Evolutionary conservation across 306 rosid species (phyloP).

Genomic region (Canavalia ensiformis): DNA sequence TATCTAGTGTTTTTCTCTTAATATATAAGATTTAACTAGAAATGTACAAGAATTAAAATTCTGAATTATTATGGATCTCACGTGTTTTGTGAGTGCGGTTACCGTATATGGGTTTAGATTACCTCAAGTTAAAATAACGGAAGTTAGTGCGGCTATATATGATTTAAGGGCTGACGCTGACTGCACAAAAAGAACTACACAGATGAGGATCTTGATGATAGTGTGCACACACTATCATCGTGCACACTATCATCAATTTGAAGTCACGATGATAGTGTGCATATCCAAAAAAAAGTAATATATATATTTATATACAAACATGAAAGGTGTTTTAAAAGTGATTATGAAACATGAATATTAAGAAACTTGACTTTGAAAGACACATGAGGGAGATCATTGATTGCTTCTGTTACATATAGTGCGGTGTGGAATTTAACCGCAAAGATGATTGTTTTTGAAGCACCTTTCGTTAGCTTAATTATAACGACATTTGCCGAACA

Average conservation of each 20-base stretch:
- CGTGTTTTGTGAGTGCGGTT: background rate
- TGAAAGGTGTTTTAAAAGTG: background rate
- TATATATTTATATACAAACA: background rate
- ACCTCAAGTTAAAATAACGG: background rate
- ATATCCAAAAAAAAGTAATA: background rate
- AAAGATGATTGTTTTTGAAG: background rate
- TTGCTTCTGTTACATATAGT: background rate
- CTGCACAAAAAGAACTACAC: too few species aligned
- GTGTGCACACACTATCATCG: background rate
- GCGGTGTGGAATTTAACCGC: background rate
- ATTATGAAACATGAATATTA: background rate
- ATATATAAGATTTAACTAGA: too few species aligned
- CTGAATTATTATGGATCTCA: background rate
- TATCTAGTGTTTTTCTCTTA: too few species aligned
- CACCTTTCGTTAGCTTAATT: conserved; percentile 3
- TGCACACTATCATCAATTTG: background rate
- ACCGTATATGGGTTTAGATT: background rate
- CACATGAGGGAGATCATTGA: background rate
- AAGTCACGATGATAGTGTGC: conserved; percentile 1
- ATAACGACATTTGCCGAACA: background rate
- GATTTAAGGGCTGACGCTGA: background rate
- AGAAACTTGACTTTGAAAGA: background rate
- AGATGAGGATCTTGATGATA: too few species aligned
- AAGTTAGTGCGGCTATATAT: background rate
- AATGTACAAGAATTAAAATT: too few species aligned